phyloP scores from a whole-genome alignment of 441 rosid genomes.

The Pelargonium australe region DNA sequence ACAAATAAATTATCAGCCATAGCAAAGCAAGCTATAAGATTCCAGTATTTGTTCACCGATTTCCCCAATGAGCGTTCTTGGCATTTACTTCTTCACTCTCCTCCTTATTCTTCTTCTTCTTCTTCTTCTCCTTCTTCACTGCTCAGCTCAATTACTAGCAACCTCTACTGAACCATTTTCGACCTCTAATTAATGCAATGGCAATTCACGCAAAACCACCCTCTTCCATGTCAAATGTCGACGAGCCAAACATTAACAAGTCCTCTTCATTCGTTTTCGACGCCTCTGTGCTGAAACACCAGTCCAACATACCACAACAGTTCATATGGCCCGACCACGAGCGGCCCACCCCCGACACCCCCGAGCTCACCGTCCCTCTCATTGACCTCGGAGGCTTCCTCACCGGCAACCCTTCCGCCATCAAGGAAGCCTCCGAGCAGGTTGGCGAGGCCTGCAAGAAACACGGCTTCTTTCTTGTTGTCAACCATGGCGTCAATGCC shows the following conservation, averaged over 20 bases:
- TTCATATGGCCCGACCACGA: conserved; percentile 92
- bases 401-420: conserved; percentile 44
- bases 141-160: too few relatives aligned
- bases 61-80: conserved; percentile 39
- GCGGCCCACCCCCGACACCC: conserved; percentile 45
- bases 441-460: conserved; percentile 69
- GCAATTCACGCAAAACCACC: conserved; percentile 30
- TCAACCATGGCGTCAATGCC: conserved; percentile 69
- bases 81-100: conserved; percentile 42
- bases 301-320: conserved; percentile 53
- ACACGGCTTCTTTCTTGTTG: conserved; percentile 87
- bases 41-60: conserved; percentile 40
- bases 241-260: background rate
- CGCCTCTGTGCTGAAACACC: conserved; percentile 48
- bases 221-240: background rate
- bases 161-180: background rate
- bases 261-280: conserved; percentile 44
- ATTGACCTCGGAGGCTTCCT: conserved; percentile 60
- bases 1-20: too few relatives aligned
- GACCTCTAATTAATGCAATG: conserved; percentile 39
- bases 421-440: conserved; percentile 46
- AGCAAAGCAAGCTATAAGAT: conserved; percentile 33
- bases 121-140: conserved; percentile 5
- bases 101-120: conserved; percentile 17
- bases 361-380: conserved; percentile 63